These are phyloP conservation scores for Cladosporium sphaerospermum DNA, from an alignment of 2,329 filamentous ascomycete species.

Conservation along the genomic window DNA sequence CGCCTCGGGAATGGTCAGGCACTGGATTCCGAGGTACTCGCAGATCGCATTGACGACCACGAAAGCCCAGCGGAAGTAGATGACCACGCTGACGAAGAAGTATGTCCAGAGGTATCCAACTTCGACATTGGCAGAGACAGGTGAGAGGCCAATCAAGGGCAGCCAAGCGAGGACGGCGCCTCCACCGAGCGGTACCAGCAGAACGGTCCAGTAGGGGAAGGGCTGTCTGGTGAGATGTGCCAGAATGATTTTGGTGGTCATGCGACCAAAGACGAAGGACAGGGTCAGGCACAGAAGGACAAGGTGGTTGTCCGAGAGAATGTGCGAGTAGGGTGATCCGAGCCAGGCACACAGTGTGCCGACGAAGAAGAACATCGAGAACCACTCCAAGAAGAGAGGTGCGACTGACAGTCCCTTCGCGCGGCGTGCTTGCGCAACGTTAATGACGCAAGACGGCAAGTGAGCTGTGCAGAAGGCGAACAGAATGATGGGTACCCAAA, in stretches of 20 bases:
- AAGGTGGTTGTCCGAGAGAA: constrained; percentile 79
- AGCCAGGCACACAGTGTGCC: constrained; percentile 74
- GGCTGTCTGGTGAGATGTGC: constrained; percentile 89
- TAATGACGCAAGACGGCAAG: constrained; percentile 80
- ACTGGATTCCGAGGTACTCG: constrained; percentile 86
- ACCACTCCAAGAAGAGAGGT: constrained; percentile 89
- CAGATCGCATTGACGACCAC: constrained; percentile 89
- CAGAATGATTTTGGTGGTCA: constrained; percentile 98
- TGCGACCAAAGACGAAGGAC: constrained; percentile 93
- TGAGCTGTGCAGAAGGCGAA: constrained; percentile 51
- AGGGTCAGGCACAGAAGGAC: constrained; percentile 89
- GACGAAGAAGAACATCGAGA: constrained; percentile 79
- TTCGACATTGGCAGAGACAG: constrained; percentile 58
- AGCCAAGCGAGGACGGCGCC: constrained; percentile 80
- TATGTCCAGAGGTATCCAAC: constrained; percentile 78
- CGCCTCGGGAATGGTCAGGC: constrained; percentile 65
- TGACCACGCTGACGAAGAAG: constrained; percentile 73
- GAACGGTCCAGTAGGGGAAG: constrained; percentile 93
- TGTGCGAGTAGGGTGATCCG: constrained; percentile 76
- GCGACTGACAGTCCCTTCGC: constrained; percentile 65
- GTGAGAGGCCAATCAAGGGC: constrained; percentile 65
- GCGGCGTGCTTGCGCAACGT: constrained; percentile 73
- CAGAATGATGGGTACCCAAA: constrained; percentile 65
- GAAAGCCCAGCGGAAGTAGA: constrained; percentile 89
- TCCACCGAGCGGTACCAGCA: constrained; percentile 78